Percentiles rank a stretch among this genome's conserved stretches.
Conservation (phyloP, 257 asterid genomes). For the Solanum clarkiae region DNA sequence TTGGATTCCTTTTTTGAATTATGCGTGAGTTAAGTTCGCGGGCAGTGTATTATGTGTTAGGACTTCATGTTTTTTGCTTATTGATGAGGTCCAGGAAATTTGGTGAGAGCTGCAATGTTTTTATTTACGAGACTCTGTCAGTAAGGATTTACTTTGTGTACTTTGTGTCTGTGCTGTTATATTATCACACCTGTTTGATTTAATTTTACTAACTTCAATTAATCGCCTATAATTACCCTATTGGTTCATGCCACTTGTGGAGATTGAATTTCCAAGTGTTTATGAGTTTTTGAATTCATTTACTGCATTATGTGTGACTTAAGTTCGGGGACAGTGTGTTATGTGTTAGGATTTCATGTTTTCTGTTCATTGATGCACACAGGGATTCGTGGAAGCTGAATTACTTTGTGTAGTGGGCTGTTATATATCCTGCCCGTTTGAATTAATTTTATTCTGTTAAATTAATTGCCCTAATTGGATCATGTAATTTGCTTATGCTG, state of each 20-base stretch:
- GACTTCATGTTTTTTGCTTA: neutral
- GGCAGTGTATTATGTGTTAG: neutral
- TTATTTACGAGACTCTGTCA: neutral
- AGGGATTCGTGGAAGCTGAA: neutral
- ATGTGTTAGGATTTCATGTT: neutral
- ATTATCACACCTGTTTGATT: neutral
- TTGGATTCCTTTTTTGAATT: neutral
- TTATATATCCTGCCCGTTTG: neutral
- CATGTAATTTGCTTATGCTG: neutral
- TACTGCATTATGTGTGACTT: neutral
- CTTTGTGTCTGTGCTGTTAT: neutral
- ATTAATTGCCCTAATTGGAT: neutral
- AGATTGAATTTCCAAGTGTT: neutral
- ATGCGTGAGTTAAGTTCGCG: neutral
- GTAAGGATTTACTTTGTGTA: neutral
- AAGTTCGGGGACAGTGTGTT: neutral
- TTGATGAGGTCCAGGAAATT: neutral
- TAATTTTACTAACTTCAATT: neutral
- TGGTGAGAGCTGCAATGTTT: neutral
- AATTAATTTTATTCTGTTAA: neutral
- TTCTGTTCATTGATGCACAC: neutral
- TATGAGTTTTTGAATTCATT: neutral
- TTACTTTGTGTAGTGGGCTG: neutral
- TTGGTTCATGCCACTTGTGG: too few relatives aligned
- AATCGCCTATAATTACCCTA: neutral